Evolutionary conservation across 2,329 filamentous ascomycete genomes (phyloP).

Genomic region (Trichocomaceae sp.): DNA sequence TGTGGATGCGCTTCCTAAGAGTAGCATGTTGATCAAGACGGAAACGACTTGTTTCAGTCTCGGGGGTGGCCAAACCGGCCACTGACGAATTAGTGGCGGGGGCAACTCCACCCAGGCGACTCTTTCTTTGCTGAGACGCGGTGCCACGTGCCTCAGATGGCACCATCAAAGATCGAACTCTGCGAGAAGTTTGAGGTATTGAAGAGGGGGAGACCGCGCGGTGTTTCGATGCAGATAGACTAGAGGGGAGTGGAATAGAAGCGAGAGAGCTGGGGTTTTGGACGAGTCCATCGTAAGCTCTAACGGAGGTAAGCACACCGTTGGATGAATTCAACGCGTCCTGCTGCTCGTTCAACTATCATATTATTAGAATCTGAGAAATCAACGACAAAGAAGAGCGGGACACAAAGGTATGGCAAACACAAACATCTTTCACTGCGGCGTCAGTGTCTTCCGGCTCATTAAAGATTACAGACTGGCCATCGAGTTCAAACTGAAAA

Average conservation of each 20-base stretch:
- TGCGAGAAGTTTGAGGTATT: constrained; percentile 45
- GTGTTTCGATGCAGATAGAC: constrained; percentile 32
- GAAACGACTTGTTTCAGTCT: constrained; percentile 31
- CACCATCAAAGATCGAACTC: constrained; percentile 25
- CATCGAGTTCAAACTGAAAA: constrained; percentile 66
- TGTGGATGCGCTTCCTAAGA: constrained; percentile 28
- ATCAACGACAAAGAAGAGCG: neutral
- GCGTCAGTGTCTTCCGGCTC: constrained; percentile 54
- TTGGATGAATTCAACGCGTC: constrained; percentile 42
- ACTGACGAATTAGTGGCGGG: constrained; percentile 22
- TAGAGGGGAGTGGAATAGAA: constrained; percentile 21
- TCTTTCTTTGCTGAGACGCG: constrained; percentile 13
- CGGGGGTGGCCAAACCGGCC: constrained; percentile 36
- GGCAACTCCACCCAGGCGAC: constrained; percentile 20
- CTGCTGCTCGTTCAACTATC: constrained; percentile 40
- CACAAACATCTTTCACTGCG: constrained; percentile 49
- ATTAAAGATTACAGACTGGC: constrained; percentile 54
- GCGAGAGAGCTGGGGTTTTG: constrained; percentile 22
- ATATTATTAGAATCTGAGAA: neutral
- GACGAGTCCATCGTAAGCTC: constrained; percentile 37
- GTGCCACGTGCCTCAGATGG: constrained; percentile 42
- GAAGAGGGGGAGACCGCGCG: constrained; percentile 49
- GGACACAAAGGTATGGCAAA: neutral
- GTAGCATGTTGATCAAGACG: constrained; percentile 21
- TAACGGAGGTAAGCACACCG: constrained; percentile 42